Evolutionary conservation across 768 basidiomycete genomes (phyloP).

Genomic region (Termitomyces sp.): DNA sequence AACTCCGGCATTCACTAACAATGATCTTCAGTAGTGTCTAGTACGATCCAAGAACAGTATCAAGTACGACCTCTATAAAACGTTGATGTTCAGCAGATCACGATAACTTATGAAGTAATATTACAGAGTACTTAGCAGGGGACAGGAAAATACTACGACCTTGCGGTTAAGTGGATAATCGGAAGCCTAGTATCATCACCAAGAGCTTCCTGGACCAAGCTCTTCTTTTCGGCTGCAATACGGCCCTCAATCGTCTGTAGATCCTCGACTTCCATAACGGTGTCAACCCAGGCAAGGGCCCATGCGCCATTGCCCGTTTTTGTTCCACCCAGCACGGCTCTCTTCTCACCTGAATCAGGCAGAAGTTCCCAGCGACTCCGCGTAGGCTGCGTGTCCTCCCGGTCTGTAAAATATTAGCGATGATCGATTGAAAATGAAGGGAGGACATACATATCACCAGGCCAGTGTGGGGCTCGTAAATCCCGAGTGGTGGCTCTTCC

Average conservation of each 20-base stretch:
- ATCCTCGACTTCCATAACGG: slow-evolving; percentile 35
- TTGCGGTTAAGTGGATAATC: not conserved
- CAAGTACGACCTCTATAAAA: not conserved
- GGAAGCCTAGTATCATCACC: not conserved
- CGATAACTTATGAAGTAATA: not conserved
- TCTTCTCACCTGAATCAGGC: slow-evolving; percentile 39
- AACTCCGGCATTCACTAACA: not conserved
- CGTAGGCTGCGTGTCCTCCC: slow-evolving; percentile 75
- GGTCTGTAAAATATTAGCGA: slow-evolving; percentile 44
- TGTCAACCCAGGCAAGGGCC: slow-evolving; percentile 79
- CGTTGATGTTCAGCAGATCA: not conserved
- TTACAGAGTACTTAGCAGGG: not conserved
- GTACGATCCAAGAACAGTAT: not conserved
- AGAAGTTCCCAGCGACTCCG: slow-evolving; percentile 56
- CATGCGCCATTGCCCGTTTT: slow-evolving; percentile 78
- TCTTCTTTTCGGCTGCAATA: not conserved
- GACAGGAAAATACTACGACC: not conserved
- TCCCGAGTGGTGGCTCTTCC: slow-evolving; percentile 50
- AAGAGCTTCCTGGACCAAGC: not conserved
- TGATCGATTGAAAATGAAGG: not conserved
- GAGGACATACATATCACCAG: slow-evolving; percentile 63
- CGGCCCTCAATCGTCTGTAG: not conserved
- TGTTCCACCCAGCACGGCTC: slow-evolving; percentile 59
- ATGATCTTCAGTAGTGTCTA: not conserved
- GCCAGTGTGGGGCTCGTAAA: slow-evolving; percentile 82